Evolutionary conservation across 2,329 filamentous ascomycete genomes (phyloP).

Genomic region (Sporothrix dimorphospora): DNA sequence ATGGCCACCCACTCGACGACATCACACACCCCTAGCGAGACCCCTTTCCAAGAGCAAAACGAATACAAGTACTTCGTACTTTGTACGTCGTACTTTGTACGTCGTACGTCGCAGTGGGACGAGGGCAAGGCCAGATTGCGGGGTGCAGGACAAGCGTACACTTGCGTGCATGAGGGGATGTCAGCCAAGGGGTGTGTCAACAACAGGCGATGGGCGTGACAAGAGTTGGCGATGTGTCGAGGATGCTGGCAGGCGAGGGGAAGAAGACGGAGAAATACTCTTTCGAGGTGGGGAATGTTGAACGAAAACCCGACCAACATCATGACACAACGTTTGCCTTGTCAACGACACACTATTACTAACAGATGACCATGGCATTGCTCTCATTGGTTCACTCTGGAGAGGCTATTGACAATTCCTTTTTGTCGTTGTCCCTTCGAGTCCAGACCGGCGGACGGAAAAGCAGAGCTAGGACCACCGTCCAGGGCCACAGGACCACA

Average conservation of each 20-base stretch:
- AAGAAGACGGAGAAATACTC: neutral
- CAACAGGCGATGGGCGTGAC: neutral
- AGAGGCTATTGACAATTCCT: neutral
- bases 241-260: neutral
- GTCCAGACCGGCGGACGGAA: neutral
- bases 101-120: neutral
- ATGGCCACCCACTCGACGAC: neutral
- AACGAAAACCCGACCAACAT: neutral
- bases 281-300: neutral
- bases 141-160: conserved; percentile 24
- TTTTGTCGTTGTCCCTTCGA: neutral
- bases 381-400: neutral
- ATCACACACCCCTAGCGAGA: neutral
- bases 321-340: conserved; percentile 18
- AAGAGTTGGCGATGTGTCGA: neutral
- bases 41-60: neutral
- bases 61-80: neutral
- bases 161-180: conserved; percentile 20
- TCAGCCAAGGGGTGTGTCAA: neutral
- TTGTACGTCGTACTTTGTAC: no score
- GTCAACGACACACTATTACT: neutral
- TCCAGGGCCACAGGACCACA: neutral
- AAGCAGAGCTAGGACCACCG: neutral
- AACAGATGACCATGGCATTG: neutral
- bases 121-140: conserved; percentile 13